Evolutionary conservation across 2,329 filamentous ascomycete species (phyloP), one percentile per base, ranked within the genome.

Genomic region (Sporothrix inflata): DNA sequence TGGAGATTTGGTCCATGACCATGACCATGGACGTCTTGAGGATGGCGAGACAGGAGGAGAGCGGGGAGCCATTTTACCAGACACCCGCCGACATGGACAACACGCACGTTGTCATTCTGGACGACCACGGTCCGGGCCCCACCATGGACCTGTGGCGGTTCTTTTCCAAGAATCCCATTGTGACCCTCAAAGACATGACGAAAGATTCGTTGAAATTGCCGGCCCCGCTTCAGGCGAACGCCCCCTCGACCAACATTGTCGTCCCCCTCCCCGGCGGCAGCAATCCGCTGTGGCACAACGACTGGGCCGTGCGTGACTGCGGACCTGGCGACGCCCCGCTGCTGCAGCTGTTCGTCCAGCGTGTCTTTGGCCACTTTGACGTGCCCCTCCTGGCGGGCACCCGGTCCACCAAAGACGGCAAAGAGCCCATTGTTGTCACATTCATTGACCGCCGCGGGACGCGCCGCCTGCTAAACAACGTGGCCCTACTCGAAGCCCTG

Each of bases 221-320:
- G 72, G 11, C 66, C 1, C 69, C 68, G 1, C 19, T 51, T 14
- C n/a, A 42, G 11, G 14, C 16, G 42, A 3, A 2, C 16, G n/a
- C 24, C 9, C 5, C 51, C 51, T 27, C 49, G 9, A 24, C 75
- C 68, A 80, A 80, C 70, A 55, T 84, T 14, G 79, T 84, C 69
- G 73, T 84, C 24, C 82, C 83, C 1, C 75, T 84, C 3, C 75
- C 83, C 4, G 83, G 83, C 60, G 80, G 77, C 40, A 81, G 79
- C 75, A 84, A 82, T 73, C 82, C 83, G 1, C 76, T 83, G 21
- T 84, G 83, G 83, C 78, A 82, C 71, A 81, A 79, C 21, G 81
- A 84, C 73, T 83, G 80, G 79, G 76, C 77, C 5, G 72, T 77
- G 11, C 75, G 77, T 19, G 72, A 77, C 51, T 84, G 82, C 73